phyloP scores from a whole-genome alignment of 805 yeast species.

The Monosporozyma solicola region DNA sequence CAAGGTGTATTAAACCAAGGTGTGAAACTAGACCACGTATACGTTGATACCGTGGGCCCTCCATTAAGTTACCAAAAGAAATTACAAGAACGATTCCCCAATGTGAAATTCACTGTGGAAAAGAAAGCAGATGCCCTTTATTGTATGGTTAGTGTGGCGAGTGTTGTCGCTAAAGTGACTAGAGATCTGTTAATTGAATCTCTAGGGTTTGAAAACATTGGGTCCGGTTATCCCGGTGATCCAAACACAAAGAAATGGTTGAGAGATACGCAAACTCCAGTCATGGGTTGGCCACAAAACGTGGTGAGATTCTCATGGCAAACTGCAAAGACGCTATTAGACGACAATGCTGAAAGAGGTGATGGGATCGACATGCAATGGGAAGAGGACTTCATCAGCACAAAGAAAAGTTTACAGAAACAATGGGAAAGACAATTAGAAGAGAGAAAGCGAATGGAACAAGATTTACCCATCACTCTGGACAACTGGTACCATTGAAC shows the following conservation, averaged over 20 bases:
- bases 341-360: slow-evolving; percentile 28
- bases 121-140: slow-evolving; percentile 91
- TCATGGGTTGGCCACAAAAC: slow-evolving; percentile 80
- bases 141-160: slow-evolving; percentile 91
- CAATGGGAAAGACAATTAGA: slow-evolving; percentile 12
- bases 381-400: slow-evolving; percentile 36
- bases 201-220: slow-evolving; percentile 38
- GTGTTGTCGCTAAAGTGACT: slow-evolving; percentile 93
- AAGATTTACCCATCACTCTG: slow-evolving; percentile 14
- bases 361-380: slow-evolving; percentile 52
- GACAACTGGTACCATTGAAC: slow-evolving; percentile 15
- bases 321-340: slow-evolving; percentile 69
- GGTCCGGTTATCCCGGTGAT: slow-evolving; percentile 94
- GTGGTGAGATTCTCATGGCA: slow-evolving; percentile 88
- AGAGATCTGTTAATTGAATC: slow-evolving; percentile 50
- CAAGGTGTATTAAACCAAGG: slow-evolving; percentile 52
- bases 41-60: slow-evolving; percentile 96
- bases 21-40: slow-evolving; percentile 60
- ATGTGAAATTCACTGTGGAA: slow-evolving; percentile 64
- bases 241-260: slow-evolving; percentile 81
- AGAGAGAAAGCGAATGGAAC: slow-evolving; percentile 1
- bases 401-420: slow-evolving; percentile 22
- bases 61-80: slow-evolving; percentile 77
- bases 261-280: slow-evolving; percentile 46
- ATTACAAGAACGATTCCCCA: slow-evolving; percentile 60